Evolutionary conservation across 768 basidiomycete species (phyloP), one percentile per base, ranked within the genome.

Genomic region (Sarcodon aspratus): DNA sequence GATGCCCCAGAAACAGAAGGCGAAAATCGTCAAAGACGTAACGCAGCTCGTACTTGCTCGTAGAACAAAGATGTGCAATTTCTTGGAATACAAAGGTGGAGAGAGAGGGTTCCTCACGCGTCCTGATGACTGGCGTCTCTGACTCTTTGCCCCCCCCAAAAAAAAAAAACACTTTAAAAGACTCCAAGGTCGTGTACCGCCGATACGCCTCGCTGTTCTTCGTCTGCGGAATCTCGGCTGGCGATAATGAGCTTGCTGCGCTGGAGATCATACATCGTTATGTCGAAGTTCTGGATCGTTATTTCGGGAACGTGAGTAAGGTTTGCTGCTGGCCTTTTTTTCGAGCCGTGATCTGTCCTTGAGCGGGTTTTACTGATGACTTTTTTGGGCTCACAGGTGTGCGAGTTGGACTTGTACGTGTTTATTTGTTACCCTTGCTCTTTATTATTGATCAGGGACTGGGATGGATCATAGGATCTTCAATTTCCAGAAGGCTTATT

Each of bases 151-250:
- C 40, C 12, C 42, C 42, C n/a, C 50, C 36, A 13, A 15, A 27
- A 33, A 5, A 8, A n/a, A 12, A 31, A 21, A 4, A 17, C 35
- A 38, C 1, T 47, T 33, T 21, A 36, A 10, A 61, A 85, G 82
- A 85, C 56, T 76, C 82, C 45, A 85, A 95, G 72, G 82, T 98
- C 52, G 85, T 96, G 18, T 98, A 98, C 69, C 76, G 92, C 43
- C 82, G 94, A 61, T 98, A 98, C 58, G 94, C 94, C 7, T 94
- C 91, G 9, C 68, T 98, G 33, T 97, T 93, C 76, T 98, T 98
- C 66, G 83, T 98, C 38, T 85, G 82, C 55, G 91, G 89, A 43
- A 83, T 97, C 53, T 76, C 80, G 45, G 75, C 79, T 33, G 69
- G 68, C 42, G 94, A 97, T 70, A 98, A 98, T 61, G 94, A 98